Evolutionary conservation across 495 filamentous ascomycete genomes (phyloP), one percentile per base, ranked within the genome.

Genomic region (Durotheca rogersii): DNA sequence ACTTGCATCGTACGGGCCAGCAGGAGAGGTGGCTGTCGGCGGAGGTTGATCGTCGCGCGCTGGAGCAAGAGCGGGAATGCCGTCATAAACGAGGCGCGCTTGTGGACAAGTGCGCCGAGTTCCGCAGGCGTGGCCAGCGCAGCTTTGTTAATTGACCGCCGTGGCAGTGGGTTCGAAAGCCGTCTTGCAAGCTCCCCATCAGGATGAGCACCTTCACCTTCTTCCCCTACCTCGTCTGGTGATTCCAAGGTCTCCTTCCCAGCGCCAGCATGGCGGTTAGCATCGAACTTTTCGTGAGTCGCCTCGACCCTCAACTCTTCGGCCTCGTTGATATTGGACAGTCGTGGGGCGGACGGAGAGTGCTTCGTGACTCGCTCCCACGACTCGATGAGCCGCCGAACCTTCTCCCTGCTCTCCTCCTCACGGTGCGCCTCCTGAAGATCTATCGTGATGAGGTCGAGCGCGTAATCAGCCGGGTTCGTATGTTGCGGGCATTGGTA

Each of bases 361-460:
- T 5, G 14, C 25, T 6, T 16, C 34, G 27, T 52, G 12, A 45
- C 29, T 6, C 25, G 12, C 29, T 39, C 63, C 76, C 81, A 84
- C 3, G 68, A 67, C 1, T 73, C 60, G 49, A 88, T 84, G 0
- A 88, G 72, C 6, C 61, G 65, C 29, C 71, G 69, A 7, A 87
- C 84, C 53, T 77, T 81, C 47, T 77, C 66, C 18, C 83, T 72
- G 27, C 76, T 86, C 9, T 76, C 66, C 5, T 64, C 72, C 61
- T 89, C 85, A 12, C 75, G 74, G 9, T 70, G 62, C 36, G 72
- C 76, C 36, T 81, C 77, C 56, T 87, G 85, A 0, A 89, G 72
- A 52, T 89, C 82, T 17, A 89, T 77, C 0, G 86, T 87, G 41
- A 90, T 86, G 5, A 88, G 70, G 62, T 90, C 86, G 9, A 89